Conservation (phyloP, 768 basidiomycete genomes). For the Collybiopsis luxurians region DNA sequence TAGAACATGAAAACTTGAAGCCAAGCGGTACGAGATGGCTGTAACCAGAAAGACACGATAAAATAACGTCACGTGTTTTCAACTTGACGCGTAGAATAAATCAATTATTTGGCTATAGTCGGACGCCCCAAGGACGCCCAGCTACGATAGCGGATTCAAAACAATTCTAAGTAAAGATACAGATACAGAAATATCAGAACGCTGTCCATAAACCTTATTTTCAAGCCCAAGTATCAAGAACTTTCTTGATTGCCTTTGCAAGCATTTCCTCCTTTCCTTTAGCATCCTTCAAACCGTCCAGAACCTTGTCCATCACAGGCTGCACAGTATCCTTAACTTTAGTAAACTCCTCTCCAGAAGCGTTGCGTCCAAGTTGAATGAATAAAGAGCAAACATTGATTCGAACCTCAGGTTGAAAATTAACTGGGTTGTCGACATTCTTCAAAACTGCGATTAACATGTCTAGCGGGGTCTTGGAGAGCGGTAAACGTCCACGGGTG, state of each 20-base stretch:
- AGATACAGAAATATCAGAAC: no score
- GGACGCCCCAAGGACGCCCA: no score
- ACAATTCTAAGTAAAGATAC: no score
- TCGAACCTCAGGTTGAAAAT: conserved; percentile 74
- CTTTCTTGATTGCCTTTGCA: conserved; percentile 33
- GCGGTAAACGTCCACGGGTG: conserved; percentile 30
- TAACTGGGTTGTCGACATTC: conserved; percentile 50
- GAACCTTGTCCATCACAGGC: conserved; percentile 51
- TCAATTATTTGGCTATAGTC: no score
- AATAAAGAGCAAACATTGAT: conserved; percentile 75
- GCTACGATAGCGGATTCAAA: no score
- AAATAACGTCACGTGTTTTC: background rate
- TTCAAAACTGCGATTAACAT: conserved; percentile 63
- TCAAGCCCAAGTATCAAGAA: conserved; percentile 40
- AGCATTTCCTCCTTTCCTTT: conserved; percentile 43
- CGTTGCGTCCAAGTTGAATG: conserved; percentile 56
- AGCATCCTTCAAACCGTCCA: conserved; percentile 28
- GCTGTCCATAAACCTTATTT: background rate
- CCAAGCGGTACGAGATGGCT: background rate
- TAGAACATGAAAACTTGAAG: background rate
- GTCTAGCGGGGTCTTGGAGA: conserved; percentile 61
- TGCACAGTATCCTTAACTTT: conserved; percentile 49
- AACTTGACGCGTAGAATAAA: no score
- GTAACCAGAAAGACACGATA: background rate
- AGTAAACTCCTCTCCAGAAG: conserved; percentile 43